A percentile compares a stretch with the other conserved stretches of the same genome.
These are phyloP conservation scores for Candida maris DNA, from an alignment of 805 yeast species.

Conservation along the genomic window DNA sequence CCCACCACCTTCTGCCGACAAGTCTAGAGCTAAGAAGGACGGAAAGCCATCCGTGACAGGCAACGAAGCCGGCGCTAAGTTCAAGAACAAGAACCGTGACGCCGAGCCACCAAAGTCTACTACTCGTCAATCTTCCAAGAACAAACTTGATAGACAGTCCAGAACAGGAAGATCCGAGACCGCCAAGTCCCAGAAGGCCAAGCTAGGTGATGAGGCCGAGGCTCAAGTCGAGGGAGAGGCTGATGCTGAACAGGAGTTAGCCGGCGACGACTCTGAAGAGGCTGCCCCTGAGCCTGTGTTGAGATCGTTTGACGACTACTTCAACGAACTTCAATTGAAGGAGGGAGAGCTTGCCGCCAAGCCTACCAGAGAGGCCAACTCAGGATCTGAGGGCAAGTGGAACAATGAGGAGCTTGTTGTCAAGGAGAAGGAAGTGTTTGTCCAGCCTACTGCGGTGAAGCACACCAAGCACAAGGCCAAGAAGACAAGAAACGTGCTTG, in stretches of 20 bases:
- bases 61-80: constrained; percentile 83
- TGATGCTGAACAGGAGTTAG: constrained; percentile 51
- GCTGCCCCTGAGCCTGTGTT: constrained; percentile 47
- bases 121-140: constrained; percentile 43
- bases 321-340: constrained; percentile 57
- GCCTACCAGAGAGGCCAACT: constrained; percentile 49
- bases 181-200: constrained; percentile 75
- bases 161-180: constrained; percentile 82
- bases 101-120: constrained; percentile 55
- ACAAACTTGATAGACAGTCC: constrained; percentile 76
- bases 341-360: constrained; percentile 34
- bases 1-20: constrained; percentile 78
- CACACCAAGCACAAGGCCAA: constrained; percentile 64
- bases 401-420: constrained; percentile 56
- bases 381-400: constrained; percentile 53
- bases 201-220: constrained; percentile 83
- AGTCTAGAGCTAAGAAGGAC: constrained; percentile 71
- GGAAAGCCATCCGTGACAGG: constrained; percentile 70
- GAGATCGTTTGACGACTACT: constrained; percentile 84
- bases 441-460: constrained; percentile 62
- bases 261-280: constrained; percentile 37
- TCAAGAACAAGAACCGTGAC: constrained; percentile 66
- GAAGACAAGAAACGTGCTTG: constrained; percentile 79
- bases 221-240: constrained; percentile 43
- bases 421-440: constrained; percentile 60